Evolutionary conservation across 441 rosid species (phyloP).

Genomic region (Cnidoscolus chayamansa): DNA sequence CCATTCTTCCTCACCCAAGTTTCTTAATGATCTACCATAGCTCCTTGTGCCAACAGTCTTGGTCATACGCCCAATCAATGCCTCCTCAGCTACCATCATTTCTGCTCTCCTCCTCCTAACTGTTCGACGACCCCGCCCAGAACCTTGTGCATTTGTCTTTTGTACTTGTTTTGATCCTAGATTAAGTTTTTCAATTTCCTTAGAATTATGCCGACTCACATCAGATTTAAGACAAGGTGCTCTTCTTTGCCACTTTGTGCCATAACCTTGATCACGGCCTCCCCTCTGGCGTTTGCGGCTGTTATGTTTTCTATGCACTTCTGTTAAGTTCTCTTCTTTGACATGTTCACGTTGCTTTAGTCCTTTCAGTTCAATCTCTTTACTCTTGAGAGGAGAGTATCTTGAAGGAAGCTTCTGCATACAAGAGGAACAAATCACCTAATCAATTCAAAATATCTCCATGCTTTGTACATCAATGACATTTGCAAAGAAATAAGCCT

Average conservation of each 20-base stretch:
- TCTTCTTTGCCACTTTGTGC: conserved; percentile 48
- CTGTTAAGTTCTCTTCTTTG: conserved; percentile 41
- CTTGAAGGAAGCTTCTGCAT: conserved; percentile 66
- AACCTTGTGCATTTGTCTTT: conserved; percentile 38
- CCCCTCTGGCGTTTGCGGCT: conserved; percentile 58
- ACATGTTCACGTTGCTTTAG: conserved; percentile 28
- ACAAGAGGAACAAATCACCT: conserved; percentile 10
- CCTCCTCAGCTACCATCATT: conserved; percentile 37
- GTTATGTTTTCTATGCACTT: conserved; percentile 34
- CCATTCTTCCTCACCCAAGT: conserved; percentile 62
- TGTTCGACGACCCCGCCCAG: conserved; percentile 71
- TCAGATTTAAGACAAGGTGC: conserved; percentile 37
- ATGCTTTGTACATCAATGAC: neutral
- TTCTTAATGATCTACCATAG: conserved; percentile 33
- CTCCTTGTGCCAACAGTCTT: conserved; percentile 33
- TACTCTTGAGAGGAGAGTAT: conserved; percentile 41
- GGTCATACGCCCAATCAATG: conserved; percentile 31
- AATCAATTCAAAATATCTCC: conserved; percentile 1
- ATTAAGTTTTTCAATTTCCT: conserved; percentile 33
- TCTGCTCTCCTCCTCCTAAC: conserved; percentile 70
- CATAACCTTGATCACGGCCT: conserved; percentile 51
- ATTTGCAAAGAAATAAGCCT: neutral
- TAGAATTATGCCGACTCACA: conserved; percentile 36
- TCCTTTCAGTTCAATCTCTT: conserved; percentile 39
- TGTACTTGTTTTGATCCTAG: conserved; percentile 30